A percentile compares a stretch with the other conserved stretches of the same genome.
These are phyloP conservation scores for Aspergillus baeticus DNA, from an alignment of 495 filamentous ascomycete species.

Conservation along the genomic window DNA sequence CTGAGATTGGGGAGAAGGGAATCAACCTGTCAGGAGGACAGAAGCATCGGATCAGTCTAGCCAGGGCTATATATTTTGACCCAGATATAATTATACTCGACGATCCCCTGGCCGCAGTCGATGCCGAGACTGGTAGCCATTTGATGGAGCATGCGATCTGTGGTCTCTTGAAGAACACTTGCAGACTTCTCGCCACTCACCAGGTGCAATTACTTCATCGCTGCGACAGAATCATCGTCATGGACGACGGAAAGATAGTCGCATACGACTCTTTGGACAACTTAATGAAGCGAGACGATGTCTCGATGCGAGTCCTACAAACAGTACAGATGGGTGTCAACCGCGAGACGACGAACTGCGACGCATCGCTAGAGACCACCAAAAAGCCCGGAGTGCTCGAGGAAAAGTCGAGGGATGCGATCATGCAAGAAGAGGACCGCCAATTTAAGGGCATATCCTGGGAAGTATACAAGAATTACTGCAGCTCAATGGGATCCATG, in stretches of 20 bases:
- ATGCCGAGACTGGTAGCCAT: constrained; percentile 93
- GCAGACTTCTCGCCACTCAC: constrained; percentile 80
- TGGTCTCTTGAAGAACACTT: constrained; percentile 80
- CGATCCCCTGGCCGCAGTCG: constrained; percentile 90
- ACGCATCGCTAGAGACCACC: constrained; percentile 75
- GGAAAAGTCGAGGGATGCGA: constrained; percentile 63
- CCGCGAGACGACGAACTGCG: constrained; percentile 55
- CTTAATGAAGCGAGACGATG: constrained; percentile 57
- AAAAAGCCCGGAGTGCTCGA: constrained; percentile 56
- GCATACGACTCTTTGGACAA: constrained; percentile 88
- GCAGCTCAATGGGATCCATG: constrained; percentile 71
- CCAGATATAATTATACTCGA: constrained; percentile 95
- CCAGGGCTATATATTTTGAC: constrained; percentile 90
- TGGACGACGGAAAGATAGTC: constrained; percentile 74
- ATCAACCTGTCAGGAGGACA: constrained; percentile 96
- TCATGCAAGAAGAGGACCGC: constrained; percentile 72
- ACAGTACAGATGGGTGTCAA: constrained; percentile 77
- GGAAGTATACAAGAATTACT: constrained; percentile 83
- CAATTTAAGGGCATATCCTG: constrained; percentile 79
- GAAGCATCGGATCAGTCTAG: constrained; percentile 87
- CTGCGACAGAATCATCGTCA: constrained; percentile 50
- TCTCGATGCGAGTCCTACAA: too few species aligned
- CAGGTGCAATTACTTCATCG: constrained; percentile 64
- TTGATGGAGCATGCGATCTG: constrained; percentile 92
- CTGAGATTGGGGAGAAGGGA: constrained; percentile 91